Evolutionary conservation across 2,329 filamentous ascomycete species (phyloP).

Genomic region (Clarireedia sp.): DNA sequence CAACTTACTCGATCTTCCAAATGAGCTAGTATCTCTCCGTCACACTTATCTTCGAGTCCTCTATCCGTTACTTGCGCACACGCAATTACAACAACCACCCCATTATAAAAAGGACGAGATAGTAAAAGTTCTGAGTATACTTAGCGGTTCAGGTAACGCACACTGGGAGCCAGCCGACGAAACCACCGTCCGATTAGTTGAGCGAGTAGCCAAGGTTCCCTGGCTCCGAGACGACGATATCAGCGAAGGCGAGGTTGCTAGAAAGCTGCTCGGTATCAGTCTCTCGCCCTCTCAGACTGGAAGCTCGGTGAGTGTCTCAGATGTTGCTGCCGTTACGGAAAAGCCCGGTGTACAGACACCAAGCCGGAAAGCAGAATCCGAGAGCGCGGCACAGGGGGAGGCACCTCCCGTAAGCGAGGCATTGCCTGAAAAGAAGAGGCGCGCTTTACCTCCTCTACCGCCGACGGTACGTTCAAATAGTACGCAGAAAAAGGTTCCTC

Average conservation of each 20-base stretch:
- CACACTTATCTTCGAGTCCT: conserved; percentile 94
- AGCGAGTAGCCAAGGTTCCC: conserved; percentile 63
- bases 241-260: conserved; percentile 40
- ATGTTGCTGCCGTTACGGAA: conserved; percentile 72
- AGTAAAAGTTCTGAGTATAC: conserved; percentile 62
- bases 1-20: conserved; percentile 90
- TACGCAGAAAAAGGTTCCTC: conserved; percentile 27
- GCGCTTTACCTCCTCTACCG: conserved; percentile 24
- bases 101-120: conserved; percentile 91
- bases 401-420: conserved; percentile 11
- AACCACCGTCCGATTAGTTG: conserved; percentile 69
- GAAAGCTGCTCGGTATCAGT: conserved; percentile 62
- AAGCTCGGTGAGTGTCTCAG: conserved; percentile 67
- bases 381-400: conserved; percentile 23
- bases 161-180: conserved; percentile 78
- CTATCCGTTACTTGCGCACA: conserved; percentile 83
- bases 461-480: conserved; percentile 19
- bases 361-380: conserved; percentile 45
- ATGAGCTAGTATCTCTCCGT: conserved; percentile 67
- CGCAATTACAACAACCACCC: conserved; percentile 76
- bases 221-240: conserved; percentile 51
- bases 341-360: conserved; percentile 78
- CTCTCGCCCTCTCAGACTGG: conserved; percentile 56
- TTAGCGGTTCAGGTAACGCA: conserved; percentile 56
- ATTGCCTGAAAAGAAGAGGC: conserved; percentile 14